Percentiles rank a stretch among this genome's conserved stretches.
phyloP scores from a whole-genome alignment of 2,329 filamentous ascomycete genomes.

The Colletotrichum spaethianum region DNA sequence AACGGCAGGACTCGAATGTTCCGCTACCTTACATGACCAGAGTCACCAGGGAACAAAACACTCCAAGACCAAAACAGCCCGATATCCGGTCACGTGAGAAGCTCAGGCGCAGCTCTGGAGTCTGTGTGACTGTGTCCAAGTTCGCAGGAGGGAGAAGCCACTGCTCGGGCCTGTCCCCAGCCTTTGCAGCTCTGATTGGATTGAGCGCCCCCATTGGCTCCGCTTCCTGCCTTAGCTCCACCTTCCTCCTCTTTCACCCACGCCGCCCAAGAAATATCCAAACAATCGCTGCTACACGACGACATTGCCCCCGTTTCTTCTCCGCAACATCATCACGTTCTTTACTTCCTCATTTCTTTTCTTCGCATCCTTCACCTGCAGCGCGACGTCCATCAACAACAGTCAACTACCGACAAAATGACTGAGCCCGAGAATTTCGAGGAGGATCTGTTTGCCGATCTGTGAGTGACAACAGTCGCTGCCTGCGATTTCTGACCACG shows the following conservation, averaged over 20 bases:
- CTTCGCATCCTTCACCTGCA: slow-evolving; percentile 9
- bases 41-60: neutral
- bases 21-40: slow-evolving; percentile 12
- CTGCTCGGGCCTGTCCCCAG: slow-evolving; percentile 18
- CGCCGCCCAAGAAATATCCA: slow-evolving; percentile 38
- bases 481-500: slow-evolving; percentile 43
- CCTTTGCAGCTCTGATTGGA: slow-evolving; percentile 37
- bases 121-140: neutral
- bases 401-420: slow-evolving; percentile 65
- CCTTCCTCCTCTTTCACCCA: slow-evolving; percentile 31
- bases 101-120: neutral
- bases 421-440: slow-evolving; percentile 87
- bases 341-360: slow-evolving; percentile 23
- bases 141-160: neutral
- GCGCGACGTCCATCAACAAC: neutral
- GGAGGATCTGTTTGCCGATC: slow-evolving; percentile 95
- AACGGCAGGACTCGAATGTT: neutral
- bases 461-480: slow-evolving; percentile 71
- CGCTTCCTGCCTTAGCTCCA: slow-evolving; percentile 25
- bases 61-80: neutral
- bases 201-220: slow-evolving; percentile 35
- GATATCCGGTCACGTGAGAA: slow-evolving; percentile 15
- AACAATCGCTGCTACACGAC: slow-evolving; percentile 23
- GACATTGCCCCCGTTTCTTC: slow-evolving; percentile 15
- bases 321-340: slow-evolving; percentile 22